phyloP scores from a whole-genome alignment of 495 filamentous ascomycete species.

The Massariosphaeria phaeospora region DNA sequence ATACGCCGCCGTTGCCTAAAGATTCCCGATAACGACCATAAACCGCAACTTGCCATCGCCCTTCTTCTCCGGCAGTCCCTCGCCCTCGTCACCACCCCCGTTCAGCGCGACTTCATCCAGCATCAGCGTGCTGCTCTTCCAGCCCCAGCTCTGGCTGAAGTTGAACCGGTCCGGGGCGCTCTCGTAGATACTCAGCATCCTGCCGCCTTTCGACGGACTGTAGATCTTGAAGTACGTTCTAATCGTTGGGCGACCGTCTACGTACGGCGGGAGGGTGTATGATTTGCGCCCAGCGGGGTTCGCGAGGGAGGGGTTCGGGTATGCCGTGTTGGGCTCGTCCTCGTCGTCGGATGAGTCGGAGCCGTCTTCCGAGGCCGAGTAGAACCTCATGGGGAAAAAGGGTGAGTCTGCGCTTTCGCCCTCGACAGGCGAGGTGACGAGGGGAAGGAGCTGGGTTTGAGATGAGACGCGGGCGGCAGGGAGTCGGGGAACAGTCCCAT shows the following conservation, averaged over 20 bases:
- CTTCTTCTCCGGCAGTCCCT: conserved; percentile 35
- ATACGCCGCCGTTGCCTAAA: conserved; percentile 28
- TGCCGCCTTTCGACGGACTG: conserved; percentile 52
- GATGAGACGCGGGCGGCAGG: neutral
- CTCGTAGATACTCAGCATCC: conserved; percentile 56
- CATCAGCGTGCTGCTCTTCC: conserved; percentile 57
- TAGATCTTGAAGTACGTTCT: conserved; percentile 63
- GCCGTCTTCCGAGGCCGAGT: conserved; percentile 11
- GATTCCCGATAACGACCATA: conserved; percentile 53
- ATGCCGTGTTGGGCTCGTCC: conserved; percentile 19
- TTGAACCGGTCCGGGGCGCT: conserved; percentile 57
- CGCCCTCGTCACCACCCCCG: conserved; percentile 25
- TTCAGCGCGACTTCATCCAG: conserved; percentile 48
- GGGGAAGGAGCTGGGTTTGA: conserved; percentile 4
- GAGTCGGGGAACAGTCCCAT: neutral
- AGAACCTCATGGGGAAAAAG: conserved; percentile 1
- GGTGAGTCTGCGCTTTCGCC: conserved; percentile 17
- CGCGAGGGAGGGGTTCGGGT: conserved; percentile 16
- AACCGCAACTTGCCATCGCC: conserved; percentile 51
- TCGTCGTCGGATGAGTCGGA: conserved; percentile 9
- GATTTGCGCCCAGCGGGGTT: conserved; percentile 3
- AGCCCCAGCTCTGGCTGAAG: conserved; percentile 60
- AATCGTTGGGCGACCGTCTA: conserved; percentile 53
- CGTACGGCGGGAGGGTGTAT: conserved; percentile 50
- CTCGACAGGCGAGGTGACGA: conserved; percentile 10